Evolutionary conservation across 371 early-diverging fungal genomes (phyloP), one percentile per base, ranked within the genome.

Genomic region (Dichotomocladium elegans): DNA sequence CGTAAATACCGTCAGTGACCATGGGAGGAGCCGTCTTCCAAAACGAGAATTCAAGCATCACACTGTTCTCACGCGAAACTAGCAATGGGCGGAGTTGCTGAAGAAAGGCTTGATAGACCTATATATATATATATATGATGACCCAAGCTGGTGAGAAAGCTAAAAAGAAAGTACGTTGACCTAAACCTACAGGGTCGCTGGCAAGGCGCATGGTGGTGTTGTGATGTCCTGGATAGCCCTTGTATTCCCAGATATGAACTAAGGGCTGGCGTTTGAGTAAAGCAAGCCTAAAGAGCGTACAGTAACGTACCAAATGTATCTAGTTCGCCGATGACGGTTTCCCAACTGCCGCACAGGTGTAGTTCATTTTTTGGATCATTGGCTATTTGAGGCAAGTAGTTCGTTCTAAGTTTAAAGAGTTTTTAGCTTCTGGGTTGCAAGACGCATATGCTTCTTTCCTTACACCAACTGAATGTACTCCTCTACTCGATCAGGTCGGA

Each of bases 201-300:
- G 74, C 60, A 35, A 88, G 59, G 25, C 77, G 66, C 15, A 66
- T 62, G 61, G 74, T 70, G 2, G 85, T 83, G 19, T 76, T 66
- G 28, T 78, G 59, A 63, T 91, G 88, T n/a, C 90, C 92, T 8
- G 77, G 78, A 63, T 94, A 95, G 6, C 92, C 90, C 55, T 90
- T 79, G 74, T 92, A 94, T 69, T 95, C 92, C 95, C 94, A 94
- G 59, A 95, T 85, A 55, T 95, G 96, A 41, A 94, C 89, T 72
- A 45, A 15, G 35, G 24, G 29, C 12, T 15, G 11, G 17, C 15
- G 27, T 14, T n/a, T 41, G 28, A 48, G 34, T 22, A 34, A 11
- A 9, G 4, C 5, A 35, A 11, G 5, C 35, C 35, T 17, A 37
- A 7, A 2, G 35, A 34, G 34, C 35, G 17, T 11, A 35, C 35